A percentile compares a stretch with the other conserved stretches of the same genome.
phyloP scores from a whole-genome alignment of 2,329 filamentous ascomycete species.

The Penicillium rolfsii region DNA sequence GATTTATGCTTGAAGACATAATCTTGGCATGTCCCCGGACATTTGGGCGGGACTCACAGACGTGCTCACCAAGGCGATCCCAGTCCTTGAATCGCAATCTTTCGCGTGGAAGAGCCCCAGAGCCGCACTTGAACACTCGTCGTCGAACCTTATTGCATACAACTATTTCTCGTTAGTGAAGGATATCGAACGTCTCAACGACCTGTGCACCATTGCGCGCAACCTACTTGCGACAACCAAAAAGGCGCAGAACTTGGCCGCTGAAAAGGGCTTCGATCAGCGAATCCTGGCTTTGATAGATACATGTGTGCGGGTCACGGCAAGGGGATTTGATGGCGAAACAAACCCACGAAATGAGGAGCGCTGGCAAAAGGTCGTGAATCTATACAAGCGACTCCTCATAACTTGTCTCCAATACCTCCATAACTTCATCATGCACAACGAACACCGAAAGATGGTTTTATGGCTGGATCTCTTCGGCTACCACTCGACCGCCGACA shows the following conservation, averaged over 20 bases:
- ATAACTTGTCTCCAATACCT: slow-evolving; percentile 69
- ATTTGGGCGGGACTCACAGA: slow-evolving; percentile 64
- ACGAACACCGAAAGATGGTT: slow-evolving; percentile 66
- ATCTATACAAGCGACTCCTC: slow-evolving; percentile 66
- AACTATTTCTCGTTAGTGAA: slow-evolving; percentile 62
- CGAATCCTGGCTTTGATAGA: slow-evolving; percentile 65
- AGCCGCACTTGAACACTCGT: slow-evolving; percentile 61
- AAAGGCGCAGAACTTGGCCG: slow-evolving; percentile 65
- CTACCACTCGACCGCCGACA: slow-evolving; percentile 53
- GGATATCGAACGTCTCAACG: slow-evolving; percentile 66
- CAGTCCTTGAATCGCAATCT: slow-evolving; percentile 63
- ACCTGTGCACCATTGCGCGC: slow-evolving; percentile 63
- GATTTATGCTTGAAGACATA: slow-evolving; percentile 47
- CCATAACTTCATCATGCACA: slow-evolving; percentile 68
- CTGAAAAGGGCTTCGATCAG: slow-evolving; percentile 62
- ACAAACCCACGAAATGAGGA: slow-evolving; percentile 64
- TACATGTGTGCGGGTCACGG: slow-evolving; percentile 66
- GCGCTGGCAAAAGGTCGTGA: slow-evolving; percentile 67
- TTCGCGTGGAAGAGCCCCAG: slow-evolving; percentile 63
- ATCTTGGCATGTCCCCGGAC: slow-evolving; percentile 58
- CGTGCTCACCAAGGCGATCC: slow-evolving; percentile 62
- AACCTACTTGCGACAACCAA: slow-evolving; percentile 66
- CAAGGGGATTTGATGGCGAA: slow-evolving; percentile 66
- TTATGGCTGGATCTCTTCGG: slow-evolving; percentile 69
- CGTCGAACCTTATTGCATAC: slow-evolving; percentile 63